These are phyloP conservation scores for Rhizopus microsporus DNA, from an alignment of 371 early-diverging fungal genomes.

Conservation along the genomic window DNA sequence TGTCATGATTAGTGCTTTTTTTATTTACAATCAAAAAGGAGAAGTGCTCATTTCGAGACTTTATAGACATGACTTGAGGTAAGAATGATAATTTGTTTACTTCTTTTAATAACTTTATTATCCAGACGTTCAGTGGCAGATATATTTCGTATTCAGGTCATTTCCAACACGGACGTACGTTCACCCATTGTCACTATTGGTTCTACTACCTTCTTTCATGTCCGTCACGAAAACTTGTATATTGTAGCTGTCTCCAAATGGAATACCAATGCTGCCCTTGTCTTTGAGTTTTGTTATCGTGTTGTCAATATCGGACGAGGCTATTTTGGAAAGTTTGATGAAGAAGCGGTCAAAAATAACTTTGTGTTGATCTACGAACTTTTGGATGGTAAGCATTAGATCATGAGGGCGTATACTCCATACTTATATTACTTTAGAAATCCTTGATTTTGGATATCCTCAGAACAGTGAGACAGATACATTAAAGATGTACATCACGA, in stretches of 20 bases:
- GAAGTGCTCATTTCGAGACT: conserved; percentile 97
- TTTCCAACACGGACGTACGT: conserved; percentile 86
- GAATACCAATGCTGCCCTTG: conserved; percentile 83
- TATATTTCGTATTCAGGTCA: conserved; percentile 95
- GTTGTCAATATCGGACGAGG: conserved; percentile 72
- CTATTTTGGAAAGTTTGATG: conserved; percentile 90
- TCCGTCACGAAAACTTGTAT: conserved; percentile 87
- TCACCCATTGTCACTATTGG: conserved; percentile 92
- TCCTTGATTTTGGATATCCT: conserved; percentile 91
- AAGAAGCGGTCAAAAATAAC: conserved; percentile 88
- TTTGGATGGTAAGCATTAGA: conserved; percentile 72
- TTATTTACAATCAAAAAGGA: conserved; percentile 95
- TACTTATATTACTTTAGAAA: conserved; percentile 54
- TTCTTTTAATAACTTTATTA: neutral
- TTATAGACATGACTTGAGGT: conserved; percentile 94
- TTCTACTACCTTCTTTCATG: conserved; percentile 85
- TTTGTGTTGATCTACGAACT: conserved; percentile 91
- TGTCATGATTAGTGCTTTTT: conserved; percentile 81
- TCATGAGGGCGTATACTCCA: neutral
- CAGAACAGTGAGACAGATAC: conserved; percentile 90
- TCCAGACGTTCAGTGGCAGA: conserved; percentile 91
- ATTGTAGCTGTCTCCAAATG: conserved; percentile 84
- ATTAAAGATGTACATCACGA: conserved; percentile 87
- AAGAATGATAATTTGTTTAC: conserved; percentile 20
- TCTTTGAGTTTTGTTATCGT: conserved; percentile 86